phyloP scores from a whole-genome alignment of 805 yeast genomes.

The Lipomyces lipofer region DNA sequence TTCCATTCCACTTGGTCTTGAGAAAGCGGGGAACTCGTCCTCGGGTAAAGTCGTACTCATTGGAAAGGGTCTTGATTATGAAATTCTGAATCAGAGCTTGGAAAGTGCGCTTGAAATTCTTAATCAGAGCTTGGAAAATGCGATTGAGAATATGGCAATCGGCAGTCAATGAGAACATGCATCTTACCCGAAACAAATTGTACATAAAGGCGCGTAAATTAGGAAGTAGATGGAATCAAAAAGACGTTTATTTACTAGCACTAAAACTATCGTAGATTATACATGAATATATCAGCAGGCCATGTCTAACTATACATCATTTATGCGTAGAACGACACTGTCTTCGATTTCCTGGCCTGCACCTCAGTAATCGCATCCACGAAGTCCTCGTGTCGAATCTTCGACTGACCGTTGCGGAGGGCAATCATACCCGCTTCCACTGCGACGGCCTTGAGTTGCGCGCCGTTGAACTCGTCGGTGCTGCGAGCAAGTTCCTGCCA shows the following conservation, averaged over 20 bases:
- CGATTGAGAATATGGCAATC: too few species aligned
- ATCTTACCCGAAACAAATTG: too few species aligned
- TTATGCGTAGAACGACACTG: conserved; percentile 93
- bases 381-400: conserved; percentile 94
- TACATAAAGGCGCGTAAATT: background rate
- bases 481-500: conserved; percentile 98
- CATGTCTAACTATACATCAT: too few species aligned
- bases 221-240: too few species aligned
- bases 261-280: too few species aligned
- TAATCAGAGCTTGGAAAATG: too few species aligned
- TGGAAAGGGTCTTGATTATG: conserved; percentile 59
- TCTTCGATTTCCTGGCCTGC: conserved; percentile 93
- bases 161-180: too few species aligned
- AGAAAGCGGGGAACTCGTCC: conserved; percentile 39
- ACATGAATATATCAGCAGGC: too few species aligned
- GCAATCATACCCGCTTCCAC: conserved; percentile 99
- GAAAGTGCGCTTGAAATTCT: too few species aligned
- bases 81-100: conserved; percentile 6
- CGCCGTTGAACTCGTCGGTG: conserved; percentile 98
- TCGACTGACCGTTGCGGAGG: conserved; percentile 85
- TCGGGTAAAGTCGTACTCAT: conserved; percentile 68
- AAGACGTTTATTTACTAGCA: too few species aligned
- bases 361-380: conserved; percentile 98
- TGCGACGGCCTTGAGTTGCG: conserved; percentile 96
- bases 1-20: conserved; percentile 47